Conservation (phyloP, 108 stramenopile species). For the Chaetoceros muelleri region DNA sequence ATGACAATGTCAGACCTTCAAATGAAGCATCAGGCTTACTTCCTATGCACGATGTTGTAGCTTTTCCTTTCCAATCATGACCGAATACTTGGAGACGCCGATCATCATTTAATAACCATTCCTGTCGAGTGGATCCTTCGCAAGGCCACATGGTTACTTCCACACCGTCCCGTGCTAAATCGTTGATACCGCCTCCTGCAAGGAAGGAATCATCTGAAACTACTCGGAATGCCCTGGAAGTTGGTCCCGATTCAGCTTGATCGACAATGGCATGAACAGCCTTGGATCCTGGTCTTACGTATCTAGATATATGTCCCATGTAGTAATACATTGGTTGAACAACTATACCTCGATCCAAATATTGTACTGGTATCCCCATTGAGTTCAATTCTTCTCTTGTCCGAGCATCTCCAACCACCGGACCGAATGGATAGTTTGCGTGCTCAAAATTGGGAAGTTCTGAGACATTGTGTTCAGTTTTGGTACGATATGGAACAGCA, state of each 20-base stretch:
- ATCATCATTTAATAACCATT: slow-evolving; percentile 35
- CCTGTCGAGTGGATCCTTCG: slow-evolving; percentile 80
- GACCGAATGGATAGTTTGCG: slow-evolving; percentile 41
- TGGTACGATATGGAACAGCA: slow-evolving; percentile 72
- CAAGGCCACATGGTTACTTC: slow-evolving; percentile 80
- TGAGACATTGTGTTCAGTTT: slow-evolving; percentile 10
- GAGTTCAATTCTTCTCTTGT: slow-evolving; percentile 76
- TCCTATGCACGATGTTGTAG: slow-evolving; percentile 53
- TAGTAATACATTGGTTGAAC: slow-evolving; percentile 87
- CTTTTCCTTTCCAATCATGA: slow-evolving; percentile 67
- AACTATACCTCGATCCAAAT: slow-evolving; percentile 53
- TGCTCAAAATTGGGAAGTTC: slow-evolving; percentile 49
- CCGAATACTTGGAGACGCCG: slow-evolving; percentile 48
- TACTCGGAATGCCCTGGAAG: slow-evolving; percentile 43
- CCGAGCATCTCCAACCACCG: slow-evolving; percentile 44
- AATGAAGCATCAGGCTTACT: slow-evolving; percentile 30
- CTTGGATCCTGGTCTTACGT: slow-evolving; percentile 61
- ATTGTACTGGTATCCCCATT: slow-evolving; percentile 56
- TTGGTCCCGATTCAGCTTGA: slow-evolving; percentile 18
- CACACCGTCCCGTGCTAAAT: slow-evolving; percentile 69
- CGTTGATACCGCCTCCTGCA: slow-evolving; percentile 71
- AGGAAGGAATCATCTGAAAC: slow-evolving; percentile 3
- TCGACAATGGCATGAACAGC: slow-evolving; percentile 54
- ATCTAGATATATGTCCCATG: slow-evolving; percentile 78
- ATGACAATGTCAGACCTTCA: slow-evolving; percentile 30